Evolutionary conservation across 495 filamentous ascomycete genomes (phyloP).

Genomic region (Penicillium dipodomyicola): DNA sequence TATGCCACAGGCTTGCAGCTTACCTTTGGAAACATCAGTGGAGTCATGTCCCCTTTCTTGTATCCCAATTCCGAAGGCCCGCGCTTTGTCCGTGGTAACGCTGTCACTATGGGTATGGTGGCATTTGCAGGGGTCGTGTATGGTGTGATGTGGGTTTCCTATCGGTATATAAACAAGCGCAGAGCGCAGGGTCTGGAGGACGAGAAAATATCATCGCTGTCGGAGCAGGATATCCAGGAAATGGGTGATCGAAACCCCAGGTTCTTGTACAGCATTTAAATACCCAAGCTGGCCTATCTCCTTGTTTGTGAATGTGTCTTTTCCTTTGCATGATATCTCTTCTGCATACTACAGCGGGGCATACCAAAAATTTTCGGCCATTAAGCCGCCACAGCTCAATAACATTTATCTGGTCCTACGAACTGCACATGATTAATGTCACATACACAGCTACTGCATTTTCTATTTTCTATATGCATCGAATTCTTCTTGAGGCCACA

Average conservation of each 20-base stretch:
- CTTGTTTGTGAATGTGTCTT: not conserved
- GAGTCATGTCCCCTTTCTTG: constrained; percentile 66
- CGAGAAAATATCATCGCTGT: constrained; percentile 51
- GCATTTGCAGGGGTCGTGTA: constrained; percentile 45
- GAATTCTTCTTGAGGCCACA: too few species aligned
- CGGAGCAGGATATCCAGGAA: constrained; percentile 64
- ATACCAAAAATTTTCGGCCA: not conserved
- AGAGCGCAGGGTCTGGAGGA: constrained; percentile 54
- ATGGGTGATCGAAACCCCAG: constrained; percentile 67
- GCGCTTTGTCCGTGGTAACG: constrained; percentile 43
- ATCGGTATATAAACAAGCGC: constrained; percentile 52
- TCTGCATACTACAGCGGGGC: not conserved
- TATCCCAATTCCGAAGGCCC: constrained; percentile 42
- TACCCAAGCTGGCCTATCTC: constrained; percentile 24
- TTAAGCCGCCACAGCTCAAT: not conserved
- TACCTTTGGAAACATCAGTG: constrained; percentile 61
- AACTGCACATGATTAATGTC: not conserved
- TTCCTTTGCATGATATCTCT: not conserved
- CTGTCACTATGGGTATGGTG: constrained; percentile 47
- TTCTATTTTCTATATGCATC: too few species aligned
- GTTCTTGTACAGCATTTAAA: constrained; percentile 51
- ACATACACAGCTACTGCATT: too few species aligned
- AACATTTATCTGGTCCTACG: not conserved
- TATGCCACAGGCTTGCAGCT: constrained; percentile 69
- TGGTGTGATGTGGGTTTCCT: constrained; percentile 54